A percentile compares a stretch with the other conserved stretches of the same genome.
These are phyloP conservation scores for Pisolithus albus DNA, from an alignment of 768 basidiomycete species.

Conservation along the genomic window DNA sequence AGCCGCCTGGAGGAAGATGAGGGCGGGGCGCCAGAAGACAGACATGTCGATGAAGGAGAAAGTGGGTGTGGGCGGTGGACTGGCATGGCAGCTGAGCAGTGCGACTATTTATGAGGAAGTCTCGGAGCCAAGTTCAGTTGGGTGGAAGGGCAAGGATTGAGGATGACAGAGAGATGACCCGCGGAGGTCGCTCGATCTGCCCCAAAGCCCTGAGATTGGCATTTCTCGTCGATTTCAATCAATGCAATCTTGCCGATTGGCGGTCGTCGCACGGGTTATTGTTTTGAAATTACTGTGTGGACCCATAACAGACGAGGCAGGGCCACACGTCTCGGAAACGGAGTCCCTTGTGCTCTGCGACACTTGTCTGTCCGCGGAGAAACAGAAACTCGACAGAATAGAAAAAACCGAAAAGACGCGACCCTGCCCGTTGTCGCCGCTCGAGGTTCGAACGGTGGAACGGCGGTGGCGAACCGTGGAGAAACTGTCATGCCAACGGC, in stretches of 20 bases:
- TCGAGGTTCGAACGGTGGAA: background rate
- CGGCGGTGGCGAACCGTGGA: background rate
- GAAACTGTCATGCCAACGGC: background rate
- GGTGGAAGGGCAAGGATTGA: background rate
- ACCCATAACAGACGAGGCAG: too few species aligned
- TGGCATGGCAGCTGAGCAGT: background rate
- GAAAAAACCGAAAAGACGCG: background rate
- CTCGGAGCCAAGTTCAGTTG: background rate
- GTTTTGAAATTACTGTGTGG: background rate
- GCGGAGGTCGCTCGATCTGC: background rate
- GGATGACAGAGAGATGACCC: background rate
- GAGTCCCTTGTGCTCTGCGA: too few species aligned
- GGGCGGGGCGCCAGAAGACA: conserved; percentile 34
- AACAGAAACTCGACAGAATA: background rate
- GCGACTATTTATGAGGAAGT: background rate
- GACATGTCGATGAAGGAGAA: conserved; percentile 35
- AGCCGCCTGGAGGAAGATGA: conserved; percentile 44
- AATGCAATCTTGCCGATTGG: background rate
- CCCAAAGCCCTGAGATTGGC: background rate
- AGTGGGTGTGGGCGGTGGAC: background rate
- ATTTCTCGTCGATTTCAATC: background rate
- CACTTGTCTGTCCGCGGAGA: background rate
- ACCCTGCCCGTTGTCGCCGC: background rate
- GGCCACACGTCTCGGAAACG: too few species aligned
- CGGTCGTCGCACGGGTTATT: background rate